Percentiles rank a stretch among this genome's conserved stretches.
Evolutionary conservation across 1,284 basidiomycete species (phyloP).

Genomic region (Austroboletus novae-zelandiae): DNA sequence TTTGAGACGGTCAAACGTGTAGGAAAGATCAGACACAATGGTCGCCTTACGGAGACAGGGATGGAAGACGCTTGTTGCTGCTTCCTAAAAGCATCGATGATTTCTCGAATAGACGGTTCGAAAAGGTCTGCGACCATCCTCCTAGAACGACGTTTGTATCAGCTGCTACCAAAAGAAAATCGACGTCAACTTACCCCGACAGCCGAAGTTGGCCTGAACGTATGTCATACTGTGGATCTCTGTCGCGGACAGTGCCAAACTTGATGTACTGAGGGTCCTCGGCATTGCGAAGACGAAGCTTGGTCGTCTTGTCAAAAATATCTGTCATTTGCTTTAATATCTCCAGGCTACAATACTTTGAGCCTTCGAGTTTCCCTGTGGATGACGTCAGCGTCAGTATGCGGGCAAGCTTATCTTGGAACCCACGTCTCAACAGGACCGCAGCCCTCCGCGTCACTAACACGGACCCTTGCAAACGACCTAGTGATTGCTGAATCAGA

Average conservation of each 20-base stretch:
- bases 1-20: slow-evolving; percentile 8
- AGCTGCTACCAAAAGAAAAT: not conserved
- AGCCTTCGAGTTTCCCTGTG: slow-evolving; percentile 32
- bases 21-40: not conserved
- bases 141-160: slow-evolving; percentile 23
- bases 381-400: slow-evolving; percentile 12
- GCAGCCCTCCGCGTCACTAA: slow-evolving; percentile 45
- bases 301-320: slow-evolving; percentile 52
- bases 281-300: slow-evolving; percentile 42
- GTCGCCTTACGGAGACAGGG: slow-evolving; percentile 33
- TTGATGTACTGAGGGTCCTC: slow-evolving; percentile 46
- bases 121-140: slow-evolving; percentile 43
- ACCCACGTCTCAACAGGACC: slow-evolving; percentile 35
- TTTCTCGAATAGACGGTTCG: slow-evolving; percentile 43
- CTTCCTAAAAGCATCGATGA: slow-evolving; percentile 38
- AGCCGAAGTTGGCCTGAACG: slow-evolving; percentile 46
- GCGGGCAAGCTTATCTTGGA: not conserved
- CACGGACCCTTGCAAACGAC: slow-evolving; percentile 36
- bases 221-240: slow-evolving; percentile 44
- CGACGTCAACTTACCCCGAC: slow-evolving; percentile 33
- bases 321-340: slow-evolving; percentile 43
- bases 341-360: slow-evolving; percentile 30
- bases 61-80: slow-evolving; percentile 33
- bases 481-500: slow-evolving; percentile 20
- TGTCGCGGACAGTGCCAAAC: slow-evolving; percentile 48